phyloP scores from a whole-genome alignment of 2,329 filamentous ascomycete genomes.

The Aureobasidium mangrovei region DNA sequence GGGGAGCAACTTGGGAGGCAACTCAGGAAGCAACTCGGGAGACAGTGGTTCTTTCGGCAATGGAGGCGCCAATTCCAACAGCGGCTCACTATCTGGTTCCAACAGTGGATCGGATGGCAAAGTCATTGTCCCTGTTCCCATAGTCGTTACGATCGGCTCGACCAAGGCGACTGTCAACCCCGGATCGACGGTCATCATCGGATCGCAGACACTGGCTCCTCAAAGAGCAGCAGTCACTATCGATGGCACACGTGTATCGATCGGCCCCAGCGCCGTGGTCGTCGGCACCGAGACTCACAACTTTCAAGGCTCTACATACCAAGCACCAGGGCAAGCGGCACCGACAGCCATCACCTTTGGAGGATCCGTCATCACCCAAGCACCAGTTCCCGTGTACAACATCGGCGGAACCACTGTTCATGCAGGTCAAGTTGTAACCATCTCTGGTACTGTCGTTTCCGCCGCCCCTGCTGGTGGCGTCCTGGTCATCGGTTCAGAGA shows the following conservation, averaged over 20 bases:
- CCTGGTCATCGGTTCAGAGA: slow-evolving; percentile 19
- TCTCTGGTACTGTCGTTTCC: slow-evolving; percentile 18
- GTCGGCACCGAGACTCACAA: slow-evolving; percentile 10
- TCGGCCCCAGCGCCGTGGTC: slow-evolving; percentile 18
- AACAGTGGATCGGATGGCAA: not conserved
- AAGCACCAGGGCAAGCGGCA: not conserved
- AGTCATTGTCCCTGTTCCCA: slow-evolving; percentile 1
- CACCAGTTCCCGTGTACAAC: slow-evolving; percentile 19
- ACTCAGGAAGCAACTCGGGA: not conserved
- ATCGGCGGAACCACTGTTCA: slow-evolving; percentile 22
- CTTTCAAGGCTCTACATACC: slow-evolving; percentile 5
- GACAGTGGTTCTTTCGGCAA: slow-evolving; percentile 15
- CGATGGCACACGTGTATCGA: slow-evolving; percentile 24
- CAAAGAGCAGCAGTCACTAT: slow-evolving; percentile 26
- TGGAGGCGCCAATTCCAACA: not conserved
- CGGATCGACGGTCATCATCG: slow-evolving; percentile 27
- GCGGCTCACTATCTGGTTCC: not conserved
- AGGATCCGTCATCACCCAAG: slow-evolving; percentile 17
- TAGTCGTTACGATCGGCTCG: slow-evolving; percentile 5
- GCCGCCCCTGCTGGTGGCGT: slow-evolving; percentile 14
- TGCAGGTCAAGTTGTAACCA: slow-evolving; percentile 23
- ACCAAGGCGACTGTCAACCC: slow-evolving; percentile 22
- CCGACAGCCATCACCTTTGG: slow-evolving; percentile 12
- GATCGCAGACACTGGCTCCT: slow-evolving; percentile 27
- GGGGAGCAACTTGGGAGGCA: not conserved